phyloP scores from a whole-genome alignment of 179 eudicot species.

The Actinidia polygama region DNA sequence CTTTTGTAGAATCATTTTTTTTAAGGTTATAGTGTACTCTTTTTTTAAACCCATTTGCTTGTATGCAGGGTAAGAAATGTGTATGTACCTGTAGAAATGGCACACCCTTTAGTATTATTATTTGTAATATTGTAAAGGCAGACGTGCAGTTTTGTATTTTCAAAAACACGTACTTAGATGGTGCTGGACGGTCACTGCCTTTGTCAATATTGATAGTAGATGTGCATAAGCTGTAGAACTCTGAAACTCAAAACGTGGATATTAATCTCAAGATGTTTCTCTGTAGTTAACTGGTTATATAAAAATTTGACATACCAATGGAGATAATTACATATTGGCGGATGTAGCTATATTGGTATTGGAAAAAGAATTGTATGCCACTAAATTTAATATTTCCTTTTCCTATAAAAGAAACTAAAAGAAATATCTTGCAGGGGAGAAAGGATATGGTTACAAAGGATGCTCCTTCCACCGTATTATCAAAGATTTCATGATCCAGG shows the following conservation, averaged over 20 bases:
- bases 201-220: background rate
- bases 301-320: background rate
- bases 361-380: background rate
- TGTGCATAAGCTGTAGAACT: background rate
- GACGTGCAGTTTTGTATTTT: background rate
- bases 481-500: conserved; percentile 58
- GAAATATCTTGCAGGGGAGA: conserved; percentile 38
- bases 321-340: background rate
- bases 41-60: background rate
- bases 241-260: background rate
- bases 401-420: background rate
- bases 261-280: conserved; percentile 2
- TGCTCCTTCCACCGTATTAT: conserved; percentile 58
- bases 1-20: background rate
- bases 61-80: background rate
- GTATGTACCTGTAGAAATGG: background rate
- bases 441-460: conserved; percentile 59
- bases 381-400: background rate
- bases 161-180: background rate
- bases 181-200: too few species aligned
- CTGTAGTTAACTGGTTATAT: background rate
- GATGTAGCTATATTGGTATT: background rate
- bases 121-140: background rate
- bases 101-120: background rate
- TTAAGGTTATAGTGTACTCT: background rate